Percentiles rank a stretch among this genome's conserved stretches.
Evolutionary conservation across 306 rosid genomes (phyloP).

Genomic region (Erythrophleum fordii): DNA sequence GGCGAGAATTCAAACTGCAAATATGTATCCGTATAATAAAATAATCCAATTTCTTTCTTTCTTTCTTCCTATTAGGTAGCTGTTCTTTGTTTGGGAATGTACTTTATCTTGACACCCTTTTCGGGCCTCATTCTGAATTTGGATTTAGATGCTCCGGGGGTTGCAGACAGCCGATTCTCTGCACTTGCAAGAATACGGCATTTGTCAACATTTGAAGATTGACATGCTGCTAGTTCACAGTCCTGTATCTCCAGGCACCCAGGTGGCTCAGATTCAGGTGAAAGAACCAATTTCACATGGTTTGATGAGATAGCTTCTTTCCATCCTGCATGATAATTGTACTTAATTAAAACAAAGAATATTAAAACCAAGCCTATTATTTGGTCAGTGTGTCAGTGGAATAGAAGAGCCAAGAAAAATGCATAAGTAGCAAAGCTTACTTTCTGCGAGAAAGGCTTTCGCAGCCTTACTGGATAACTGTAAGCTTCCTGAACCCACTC

Average conservation of each 20-base stretch:
- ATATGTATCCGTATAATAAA: constrained; percentile 54
- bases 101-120: constrained; percentile 62
- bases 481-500: constrained; percentile 40
- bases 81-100: constrained; percentile 70
- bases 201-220: constrained; percentile 40
- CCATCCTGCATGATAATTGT: constrained; percentile 73
- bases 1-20: constrained; percentile 57
- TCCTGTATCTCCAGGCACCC: constrained; percentile 42
- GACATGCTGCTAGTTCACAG: constrained; percentile 41
- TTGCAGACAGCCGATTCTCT: constrained; percentile 43
- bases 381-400: not conserved
- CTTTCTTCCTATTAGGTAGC: constrained; percentile 47
- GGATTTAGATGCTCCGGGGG: constrained; percentile 51
- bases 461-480: constrained; percentile 58
- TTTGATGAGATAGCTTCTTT: constrained; percentile 74
- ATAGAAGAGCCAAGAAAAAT: constrained; percentile 1
- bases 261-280: constrained; percentile 49
- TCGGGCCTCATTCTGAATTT: constrained; percentile 60
- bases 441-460: constrained; percentile 79
- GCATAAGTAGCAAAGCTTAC: constrained; percentile 49
- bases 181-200: constrained; percentile 53
- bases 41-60: constrained; percentile 48
- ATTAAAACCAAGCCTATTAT: constrained; percentile 27
- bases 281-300: constrained; percentile 69
- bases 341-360: constrained; percentile 26